phyloP scores from a whole-genome alignment of 2,329 filamentous ascomycete species.

The Laburnicola sp. region DNA sequence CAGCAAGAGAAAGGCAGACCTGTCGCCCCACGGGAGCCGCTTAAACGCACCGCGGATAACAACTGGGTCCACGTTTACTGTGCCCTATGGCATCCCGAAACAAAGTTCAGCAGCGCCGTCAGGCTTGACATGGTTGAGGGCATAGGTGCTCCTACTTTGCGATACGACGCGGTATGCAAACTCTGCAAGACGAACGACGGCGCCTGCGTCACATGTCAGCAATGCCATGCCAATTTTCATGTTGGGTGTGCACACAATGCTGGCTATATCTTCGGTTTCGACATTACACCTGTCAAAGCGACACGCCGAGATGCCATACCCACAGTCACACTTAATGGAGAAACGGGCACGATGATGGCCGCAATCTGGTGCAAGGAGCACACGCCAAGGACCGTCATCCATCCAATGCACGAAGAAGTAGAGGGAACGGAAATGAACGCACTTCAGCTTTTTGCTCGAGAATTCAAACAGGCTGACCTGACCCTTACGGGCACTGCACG shows the following conservation, averaged over 20 bases:
- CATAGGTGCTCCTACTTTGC: slow-evolving; percentile 72
- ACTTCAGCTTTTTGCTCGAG: slow-evolving; percentile 82
- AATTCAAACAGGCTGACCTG: slow-evolving; percentile 93
- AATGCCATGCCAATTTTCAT: slow-evolving; percentile 74
- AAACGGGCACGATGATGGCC: slow-evolving; percentile 81
- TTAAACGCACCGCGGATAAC: slow-evolving; percentile 93
- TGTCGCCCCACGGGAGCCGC: slow-evolving; percentile 78
- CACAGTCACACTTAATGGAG: slow-evolving; percentile 77
- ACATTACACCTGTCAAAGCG: slow-evolving; percentile 85
- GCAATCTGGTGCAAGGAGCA: slow-evolving; percentile 93
- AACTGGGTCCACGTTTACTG: slow-evolving; percentile 98
- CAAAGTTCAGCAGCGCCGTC: slow-evolving; percentile 86
- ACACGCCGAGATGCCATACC: slow-evolving; percentile 80
- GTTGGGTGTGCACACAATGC: slow-evolving; percentile 87
- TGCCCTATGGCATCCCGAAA: slow-evolving; percentile 87
- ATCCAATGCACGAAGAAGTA: slow-evolving; percentile 76
- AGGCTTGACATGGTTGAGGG: slow-evolving; percentile 86
- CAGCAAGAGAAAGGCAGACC: slow-evolving; percentile 86
- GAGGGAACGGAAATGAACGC: slow-evolving; percentile 74
- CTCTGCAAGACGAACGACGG: slow-evolving; percentile 74
- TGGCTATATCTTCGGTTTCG: slow-evolving; percentile 84
- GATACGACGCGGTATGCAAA: slow-evolving; percentile 79
- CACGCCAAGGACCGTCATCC: slow-evolving; percentile 68
- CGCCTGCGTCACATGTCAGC: slow-evolving; percentile 82
- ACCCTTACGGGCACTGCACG: slow-evolving; percentile 88